Evolutionary conservation across 208 protist species (phyloP).

Genomic region (Leishmania tarentolae): DNA sequence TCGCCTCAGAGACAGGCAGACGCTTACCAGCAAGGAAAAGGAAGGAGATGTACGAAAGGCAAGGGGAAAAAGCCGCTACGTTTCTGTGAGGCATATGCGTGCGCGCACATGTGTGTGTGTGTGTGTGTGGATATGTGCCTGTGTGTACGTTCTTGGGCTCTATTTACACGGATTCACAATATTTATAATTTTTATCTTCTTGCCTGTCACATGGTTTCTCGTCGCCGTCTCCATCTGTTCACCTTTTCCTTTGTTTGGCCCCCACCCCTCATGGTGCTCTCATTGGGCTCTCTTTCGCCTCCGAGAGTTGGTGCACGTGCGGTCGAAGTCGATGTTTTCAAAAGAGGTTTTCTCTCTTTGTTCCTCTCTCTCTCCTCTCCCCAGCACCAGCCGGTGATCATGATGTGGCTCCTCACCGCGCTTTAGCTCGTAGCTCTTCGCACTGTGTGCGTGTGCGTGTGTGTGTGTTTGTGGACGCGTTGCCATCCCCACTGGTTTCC

Average conservation of each 20-base stretch:
- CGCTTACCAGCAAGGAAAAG: too few relatives aligned
- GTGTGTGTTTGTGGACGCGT: neutral
- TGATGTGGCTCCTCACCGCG: neutral
- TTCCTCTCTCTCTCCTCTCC: neutral
- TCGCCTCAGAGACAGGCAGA: neutral
- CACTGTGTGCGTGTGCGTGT: neutral
- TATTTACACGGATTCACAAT: too few relatives aligned
- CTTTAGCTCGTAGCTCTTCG: neutral
- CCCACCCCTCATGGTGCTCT: neutral
- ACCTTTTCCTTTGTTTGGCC: neutral
- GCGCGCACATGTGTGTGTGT: slow-evolving; percentile 1
- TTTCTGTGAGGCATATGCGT: too few relatives aligned
- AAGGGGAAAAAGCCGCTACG: too few relatives aligned
- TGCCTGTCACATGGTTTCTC: neutral
- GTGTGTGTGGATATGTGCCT: neutral
- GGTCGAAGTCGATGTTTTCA: neutral
- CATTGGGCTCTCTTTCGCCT: neutral
- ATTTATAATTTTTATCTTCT: too few relatives aligned
- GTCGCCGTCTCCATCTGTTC: neutral
- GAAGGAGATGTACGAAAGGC: too few relatives aligned
- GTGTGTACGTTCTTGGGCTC: neutral
- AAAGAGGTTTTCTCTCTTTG: neutral
- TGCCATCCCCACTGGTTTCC: neutral
- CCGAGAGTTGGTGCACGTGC: too few relatives aligned
- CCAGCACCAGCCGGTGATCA: neutral